These are phyloP conservation scores for Macadamia integrifolia DNA, from an alignment of 164 flowering plant species.

Conservation along the genomic window DNA sequence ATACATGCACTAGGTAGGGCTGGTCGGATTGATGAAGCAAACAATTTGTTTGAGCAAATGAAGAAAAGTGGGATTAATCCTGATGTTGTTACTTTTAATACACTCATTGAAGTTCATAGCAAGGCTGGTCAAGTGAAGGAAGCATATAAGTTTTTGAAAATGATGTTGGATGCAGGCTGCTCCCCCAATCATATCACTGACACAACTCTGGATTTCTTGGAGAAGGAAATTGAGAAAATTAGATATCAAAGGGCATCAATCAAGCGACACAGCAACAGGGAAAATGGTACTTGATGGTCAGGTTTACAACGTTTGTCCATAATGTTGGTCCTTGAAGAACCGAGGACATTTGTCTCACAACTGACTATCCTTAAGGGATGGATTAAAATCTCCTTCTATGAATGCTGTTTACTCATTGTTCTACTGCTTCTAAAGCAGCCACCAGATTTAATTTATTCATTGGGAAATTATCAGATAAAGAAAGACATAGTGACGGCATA, in stretches of 20 bases:
- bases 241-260: conserved; percentile 65
- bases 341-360: too few species aligned
- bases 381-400: too few species aligned
- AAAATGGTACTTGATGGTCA: conserved; percentile 12
- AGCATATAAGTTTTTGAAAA: conserved; percentile 68
- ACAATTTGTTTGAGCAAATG: conserved; percentile 75
- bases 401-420: too few species aligned
- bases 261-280: conserved; percentile 18
- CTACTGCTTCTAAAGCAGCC: too few species aligned
- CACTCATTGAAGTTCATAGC: conserved; percentile 75
- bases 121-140: conserved; percentile 75
- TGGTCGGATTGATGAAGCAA: conserved; percentile 67
- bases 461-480: too few species aligned
- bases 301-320: too few species aligned
- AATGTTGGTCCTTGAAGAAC: too few species aligned
- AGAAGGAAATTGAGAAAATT: conserved; percentile 61
- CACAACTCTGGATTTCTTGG: conserved; percentile 70
- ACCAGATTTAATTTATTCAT: too few species aligned
- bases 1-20: conserved; percentile 84
- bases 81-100: conserved; percentile 86
- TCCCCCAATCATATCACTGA: conserved; percentile 85
- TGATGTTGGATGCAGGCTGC: conserved; percentile 90
- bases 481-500: too few species aligned
- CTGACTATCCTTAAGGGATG: too few species aligned
- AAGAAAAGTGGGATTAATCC: conserved; percentile 70